A percentile compares a stretch with the other conserved stretches of the same genome.
These are phyloP conservation scores for Phyllosticta paracitricarpa DNA, from an alignment of 2,329 filamentous ascomycete genomes.

Conservation along the genomic window DNA sequence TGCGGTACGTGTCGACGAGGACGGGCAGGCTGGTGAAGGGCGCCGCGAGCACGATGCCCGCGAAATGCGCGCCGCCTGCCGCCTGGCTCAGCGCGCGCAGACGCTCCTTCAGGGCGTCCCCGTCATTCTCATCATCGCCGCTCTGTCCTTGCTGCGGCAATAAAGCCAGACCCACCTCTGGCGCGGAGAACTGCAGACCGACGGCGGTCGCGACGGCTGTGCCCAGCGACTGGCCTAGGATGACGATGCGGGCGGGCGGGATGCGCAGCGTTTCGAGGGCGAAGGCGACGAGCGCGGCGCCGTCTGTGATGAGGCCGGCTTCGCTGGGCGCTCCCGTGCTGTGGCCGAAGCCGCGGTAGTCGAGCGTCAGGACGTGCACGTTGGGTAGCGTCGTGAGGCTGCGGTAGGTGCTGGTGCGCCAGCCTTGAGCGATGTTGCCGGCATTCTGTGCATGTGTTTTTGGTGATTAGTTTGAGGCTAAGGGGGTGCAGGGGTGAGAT, in stretches of 20 bases:
- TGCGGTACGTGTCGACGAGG: constrained; percentile 66
- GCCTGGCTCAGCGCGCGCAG: background rate
- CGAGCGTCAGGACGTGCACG: constrained; percentile 52
- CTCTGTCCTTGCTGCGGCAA: constrained; percentile 12
- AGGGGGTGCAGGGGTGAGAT: constrained; percentile 10
- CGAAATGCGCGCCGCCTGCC: constrained; percentile 44
- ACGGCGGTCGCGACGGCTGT: constrained; percentile 62
- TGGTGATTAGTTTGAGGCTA: constrained; percentile 12
- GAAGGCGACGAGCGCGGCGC: constrained; percentile 44
- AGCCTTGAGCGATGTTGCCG: constrained; percentile 70
- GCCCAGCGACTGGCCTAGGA: constrained; percentile 51
- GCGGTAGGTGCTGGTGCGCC: constrained; percentile 69
- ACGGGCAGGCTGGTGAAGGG: constrained; percentile 66
- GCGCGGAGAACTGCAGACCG: constrained; percentile 55
- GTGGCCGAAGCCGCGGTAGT: constrained; percentile 52
- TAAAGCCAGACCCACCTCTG: constrained; percentile 15
- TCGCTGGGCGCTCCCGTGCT: constrained; percentile 47
- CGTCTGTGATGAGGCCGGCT: constrained; percentile 44
- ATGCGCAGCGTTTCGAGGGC: constrained; percentile 43
- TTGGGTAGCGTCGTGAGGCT: constrained; percentile 57
- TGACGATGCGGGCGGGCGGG: constrained; percentile 44
- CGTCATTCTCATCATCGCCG: constrained; percentile 15
- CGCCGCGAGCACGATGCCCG: constrained; percentile 68
- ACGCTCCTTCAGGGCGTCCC: constrained; percentile 32
- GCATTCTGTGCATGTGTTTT: constrained; percentile 53